phyloP scores from a whole-genome alignment of 306 rosid genomes.

The Quercus gilva region DNA sequence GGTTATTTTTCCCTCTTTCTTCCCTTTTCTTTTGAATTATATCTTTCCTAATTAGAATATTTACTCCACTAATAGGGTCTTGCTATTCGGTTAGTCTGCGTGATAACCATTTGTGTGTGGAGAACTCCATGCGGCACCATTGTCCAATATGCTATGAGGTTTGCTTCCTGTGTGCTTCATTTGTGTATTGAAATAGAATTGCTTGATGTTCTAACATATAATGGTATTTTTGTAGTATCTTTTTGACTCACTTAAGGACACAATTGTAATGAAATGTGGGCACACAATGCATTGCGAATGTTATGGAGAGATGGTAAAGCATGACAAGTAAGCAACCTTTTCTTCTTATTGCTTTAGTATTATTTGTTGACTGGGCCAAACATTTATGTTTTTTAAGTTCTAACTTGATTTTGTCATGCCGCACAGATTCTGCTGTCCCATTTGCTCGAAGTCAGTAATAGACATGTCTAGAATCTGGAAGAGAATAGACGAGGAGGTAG shows the following conservation, averaged over 20 bases:
- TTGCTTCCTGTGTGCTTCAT: conserved; percentile 12
- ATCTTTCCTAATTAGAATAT: neutral
- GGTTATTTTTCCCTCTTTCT: neutral
- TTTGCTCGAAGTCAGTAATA: conserved; percentile 77
- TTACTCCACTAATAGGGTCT: conserved; percentile 49
- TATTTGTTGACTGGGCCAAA: neutral
- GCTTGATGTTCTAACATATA: conserved; percentile 9
- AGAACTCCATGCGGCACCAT: conserved; percentile 96
- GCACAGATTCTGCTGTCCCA: conserved; percentile 80
- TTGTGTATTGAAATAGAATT: neutral
- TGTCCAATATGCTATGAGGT: conserved; percentile 99
- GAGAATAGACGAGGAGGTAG: conserved; percentile 95
- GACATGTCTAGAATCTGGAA: conserved; percentile 90
- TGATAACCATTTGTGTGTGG: conserved; percentile 83
- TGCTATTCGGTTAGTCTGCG: conserved; percentile 72
- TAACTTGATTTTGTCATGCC: conserved; percentile 24
- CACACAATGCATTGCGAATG: conserved; percentile 95
- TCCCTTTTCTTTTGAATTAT: neutral
- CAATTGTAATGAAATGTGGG: conserved; percentile 87
- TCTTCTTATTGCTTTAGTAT: neutral
- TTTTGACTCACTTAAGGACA: conserved; percentile 79
- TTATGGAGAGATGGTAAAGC: conserved; percentile 70
- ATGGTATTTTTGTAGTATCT: conserved; percentile 54
- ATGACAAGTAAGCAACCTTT: conserved; percentile 55
- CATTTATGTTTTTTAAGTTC: neutral